These are phyloP conservation scores for Novymonas esmeraldas DNA, from an alignment of 208 protist species.

Conservation along the genomic window DNA sequence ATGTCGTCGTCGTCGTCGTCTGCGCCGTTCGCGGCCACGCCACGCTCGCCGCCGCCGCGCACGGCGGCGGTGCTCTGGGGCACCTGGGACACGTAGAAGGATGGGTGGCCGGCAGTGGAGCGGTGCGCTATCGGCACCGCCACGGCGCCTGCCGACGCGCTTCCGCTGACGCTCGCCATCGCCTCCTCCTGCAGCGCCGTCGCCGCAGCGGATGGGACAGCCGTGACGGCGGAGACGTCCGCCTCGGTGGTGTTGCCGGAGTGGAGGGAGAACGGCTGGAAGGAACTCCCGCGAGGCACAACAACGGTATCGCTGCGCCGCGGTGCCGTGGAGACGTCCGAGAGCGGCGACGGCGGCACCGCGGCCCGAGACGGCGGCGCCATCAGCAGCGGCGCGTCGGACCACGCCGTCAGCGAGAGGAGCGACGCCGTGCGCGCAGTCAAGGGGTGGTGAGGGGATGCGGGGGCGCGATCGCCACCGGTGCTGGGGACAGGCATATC, in stretches of 20 bases:
- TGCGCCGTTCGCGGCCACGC: background rate
- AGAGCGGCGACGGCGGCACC: background rate
- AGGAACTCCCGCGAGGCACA: too few relatives aligned
- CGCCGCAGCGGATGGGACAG: too few relatives aligned
- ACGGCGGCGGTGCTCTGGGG: background rate
- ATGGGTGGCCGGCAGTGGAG: background rate
- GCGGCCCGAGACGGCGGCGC: too few relatives aligned
- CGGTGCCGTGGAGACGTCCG: too few relatives aligned
- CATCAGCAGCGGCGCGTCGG: background rate
- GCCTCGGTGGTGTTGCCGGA: too few relatives aligned
- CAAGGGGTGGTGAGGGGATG: background rate
- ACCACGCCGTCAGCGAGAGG: conserved; percentile 1
- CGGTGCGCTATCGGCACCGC: background rate
- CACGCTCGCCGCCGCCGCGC: background rate
- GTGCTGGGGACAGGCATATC: too few relatives aligned
- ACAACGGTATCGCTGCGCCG: background rate
- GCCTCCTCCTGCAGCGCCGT: too few relatives aligned
- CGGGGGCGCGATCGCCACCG: too few relatives aligned
- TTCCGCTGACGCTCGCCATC: too few relatives aligned
- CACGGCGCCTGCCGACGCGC: background rate
- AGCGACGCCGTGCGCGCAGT: background rate
- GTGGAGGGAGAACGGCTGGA: too few relatives aligned
- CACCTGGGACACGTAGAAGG: background rate
- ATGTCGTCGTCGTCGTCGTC: background rate
- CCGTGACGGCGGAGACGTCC: too few relatives aligned